Evolutionary conservation across 179 eudicot species (phyloP).

Genomic region (Silene noctiflora): DNA sequence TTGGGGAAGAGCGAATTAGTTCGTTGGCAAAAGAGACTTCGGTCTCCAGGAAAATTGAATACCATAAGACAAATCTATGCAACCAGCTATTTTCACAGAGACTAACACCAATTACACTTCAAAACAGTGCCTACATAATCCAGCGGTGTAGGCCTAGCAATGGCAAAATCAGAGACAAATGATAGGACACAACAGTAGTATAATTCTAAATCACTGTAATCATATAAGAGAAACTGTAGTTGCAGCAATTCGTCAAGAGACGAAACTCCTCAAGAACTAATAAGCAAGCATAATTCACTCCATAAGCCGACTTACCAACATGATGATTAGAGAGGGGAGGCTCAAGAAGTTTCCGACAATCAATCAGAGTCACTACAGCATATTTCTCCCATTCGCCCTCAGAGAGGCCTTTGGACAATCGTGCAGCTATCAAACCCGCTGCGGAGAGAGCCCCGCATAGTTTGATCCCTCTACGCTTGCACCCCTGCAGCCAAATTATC

Average conservation of each 20-base stretch:
- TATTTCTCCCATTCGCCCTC: constrained; percentile 75
- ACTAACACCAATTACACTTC: not conserved
- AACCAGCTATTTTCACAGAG: not conserved
- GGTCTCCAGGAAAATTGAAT: not conserved
- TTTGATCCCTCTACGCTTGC: constrained; percentile 61
- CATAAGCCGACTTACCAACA: constrained; percentile 46
- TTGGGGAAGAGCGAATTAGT: no score
- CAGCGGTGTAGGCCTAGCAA: not conserved
- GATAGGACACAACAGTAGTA: not conserved
- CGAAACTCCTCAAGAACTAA: not conserved
- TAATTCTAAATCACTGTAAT: not conserved
- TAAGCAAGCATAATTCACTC: not conserved
- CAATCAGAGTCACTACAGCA: constrained; percentile 65
- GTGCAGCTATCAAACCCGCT: constrained; percentile 80
- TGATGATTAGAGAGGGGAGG: constrained; percentile 61
- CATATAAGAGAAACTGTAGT: not conserved
- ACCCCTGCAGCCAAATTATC: constrained; percentile 53
- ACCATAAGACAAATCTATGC: not conserved
- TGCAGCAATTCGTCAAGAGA: not conserved
- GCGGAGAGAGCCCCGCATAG: constrained; percentile 67
- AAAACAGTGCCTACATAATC: not conserved
- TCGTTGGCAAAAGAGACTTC: no score
- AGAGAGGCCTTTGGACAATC: constrained; percentile 47
- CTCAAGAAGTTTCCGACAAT: constrained; percentile 75
- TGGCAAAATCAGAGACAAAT: not conserved